Evolutionary conservation across 371 early-diverging fungal genomes (phyloP).

Genomic region (Mycotypha africana): DNA sequence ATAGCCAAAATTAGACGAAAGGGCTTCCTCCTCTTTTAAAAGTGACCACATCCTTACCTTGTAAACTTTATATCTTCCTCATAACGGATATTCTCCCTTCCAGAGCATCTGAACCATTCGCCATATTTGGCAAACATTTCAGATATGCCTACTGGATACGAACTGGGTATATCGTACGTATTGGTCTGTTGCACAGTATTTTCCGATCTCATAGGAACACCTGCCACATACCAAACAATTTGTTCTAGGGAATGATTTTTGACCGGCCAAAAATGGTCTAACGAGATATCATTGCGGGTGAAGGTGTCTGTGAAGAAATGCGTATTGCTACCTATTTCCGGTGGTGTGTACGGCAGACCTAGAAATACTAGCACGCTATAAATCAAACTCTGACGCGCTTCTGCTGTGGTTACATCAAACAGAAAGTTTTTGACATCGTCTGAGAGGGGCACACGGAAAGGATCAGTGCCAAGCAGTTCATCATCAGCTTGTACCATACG

Average conservation of each 20-base stretch:
- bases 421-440: conserved; percentile 65
- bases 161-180: conserved; percentile 39
- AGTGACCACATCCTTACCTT: conserved; percentile 22
- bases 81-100: conserved; percentile 12
- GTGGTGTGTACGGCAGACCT: conserved; percentile 49
- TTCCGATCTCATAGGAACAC: conserved; percentile 44
- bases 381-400: conserved; percentile 37
- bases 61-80: conserved; percentile 36
- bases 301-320: conserved; percentile 52
- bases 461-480: conserved; percentile 52
- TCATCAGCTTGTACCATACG: conserved; percentile 21
- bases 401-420: conserved; percentile 43
- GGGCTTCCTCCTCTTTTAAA: too few species aligned
- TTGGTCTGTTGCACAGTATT: conserved; percentile 8
- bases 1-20: not conserved
- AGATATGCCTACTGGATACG: conserved; percentile 42
- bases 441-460: conserved; percentile 65
- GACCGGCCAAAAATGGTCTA: conserved; percentile 31
- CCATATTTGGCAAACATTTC: conserved; percentile 34
- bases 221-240: conserved; percentile 30
- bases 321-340: conserved; percentile 42
- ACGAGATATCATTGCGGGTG: conserved; percentile 41
- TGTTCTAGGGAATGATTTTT: conserved; percentile 1
- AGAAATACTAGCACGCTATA: conserved; percentile 51
- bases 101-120: conserved; percentile 34